Evolutionary conservation across 768 basidiomycete genomes (phyloP).

Genomic region (Psilocybe tampanensis): DNA sequence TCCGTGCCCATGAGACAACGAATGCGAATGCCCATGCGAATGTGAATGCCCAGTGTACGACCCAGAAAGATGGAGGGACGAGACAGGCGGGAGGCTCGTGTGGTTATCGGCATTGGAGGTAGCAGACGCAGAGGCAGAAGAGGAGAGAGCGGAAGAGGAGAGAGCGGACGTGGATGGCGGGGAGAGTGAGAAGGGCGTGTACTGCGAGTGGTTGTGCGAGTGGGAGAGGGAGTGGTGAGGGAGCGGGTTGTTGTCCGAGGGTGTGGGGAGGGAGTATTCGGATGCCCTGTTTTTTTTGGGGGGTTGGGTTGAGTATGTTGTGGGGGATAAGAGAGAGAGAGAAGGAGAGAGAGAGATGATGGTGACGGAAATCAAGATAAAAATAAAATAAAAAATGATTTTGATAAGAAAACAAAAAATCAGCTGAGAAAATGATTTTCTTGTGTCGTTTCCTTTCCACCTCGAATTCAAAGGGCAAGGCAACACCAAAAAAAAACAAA

Average conservation of each 20-base stretch:
- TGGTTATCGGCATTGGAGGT: conserved; percentile 11
- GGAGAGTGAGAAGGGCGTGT: conserved; percentile 31
- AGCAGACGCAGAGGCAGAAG: not conserved
- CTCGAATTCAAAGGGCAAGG: too few relatives aligned
- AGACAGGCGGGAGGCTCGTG: conserved; percentile 12
- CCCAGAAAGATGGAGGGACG: conserved; percentile 9
- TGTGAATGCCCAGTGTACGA: conserved; percentile 3
- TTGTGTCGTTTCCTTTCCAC: too few relatives aligned
- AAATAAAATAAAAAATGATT: not conserved
- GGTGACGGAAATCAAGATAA: not conserved
- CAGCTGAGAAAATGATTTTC: not conserved
- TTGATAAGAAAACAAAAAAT: too few relatives aligned
- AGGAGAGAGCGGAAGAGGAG: not conserved
- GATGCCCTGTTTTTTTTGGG: conserved; percentile 29
- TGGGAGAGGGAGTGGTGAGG: conserved; percentile 25
- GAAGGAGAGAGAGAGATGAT: not conserved
- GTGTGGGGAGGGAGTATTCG: conserved; percentile 48
- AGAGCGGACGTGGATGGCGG: conserved; percentile 25
- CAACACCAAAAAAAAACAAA: not conserved
- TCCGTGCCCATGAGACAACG: not conserved
- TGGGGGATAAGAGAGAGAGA: too few relatives aligned
- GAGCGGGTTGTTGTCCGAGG: conserved; percentile 32
- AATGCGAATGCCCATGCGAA: not conserved
- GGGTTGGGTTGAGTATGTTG: too few relatives aligned
- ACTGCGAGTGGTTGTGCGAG: conserved; percentile 27